Conservation (phyloP, 129 eudicot genomes). For the Flaveria sonorensis region DNA sequence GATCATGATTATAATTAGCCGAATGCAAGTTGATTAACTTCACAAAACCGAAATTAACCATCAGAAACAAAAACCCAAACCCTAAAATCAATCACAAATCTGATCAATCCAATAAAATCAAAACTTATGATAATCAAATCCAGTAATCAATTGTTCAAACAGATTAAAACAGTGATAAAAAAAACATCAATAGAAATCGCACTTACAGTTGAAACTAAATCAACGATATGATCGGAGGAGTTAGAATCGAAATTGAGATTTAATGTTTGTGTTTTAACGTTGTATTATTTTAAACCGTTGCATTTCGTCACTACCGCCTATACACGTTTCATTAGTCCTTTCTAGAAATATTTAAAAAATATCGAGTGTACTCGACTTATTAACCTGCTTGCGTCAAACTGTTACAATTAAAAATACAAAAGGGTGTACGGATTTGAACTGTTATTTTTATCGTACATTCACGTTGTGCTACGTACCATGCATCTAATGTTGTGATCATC, state of each 20-base stretch:
- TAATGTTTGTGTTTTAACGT: slow-evolving; percentile 12
- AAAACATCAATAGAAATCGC: slow-evolving; percentile 2
- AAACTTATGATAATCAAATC: slow-evolving; percentile 6
- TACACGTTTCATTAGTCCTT: background rate
- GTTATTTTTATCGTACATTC: too few species aligned
- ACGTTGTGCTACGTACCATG: too few species aligned
- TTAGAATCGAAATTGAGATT: slow-evolving; percentile 6
- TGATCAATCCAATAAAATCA: background rate
- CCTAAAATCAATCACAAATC: slow-evolving; percentile 11
- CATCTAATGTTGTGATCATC: too few species aligned
- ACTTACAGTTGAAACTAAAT: slow-evolving; percentile 31
- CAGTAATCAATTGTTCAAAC: background rate
- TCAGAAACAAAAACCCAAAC: background rate
- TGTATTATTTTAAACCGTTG: slow-evolving; percentile 7
- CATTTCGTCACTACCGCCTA: slow-evolving; percentile 1
- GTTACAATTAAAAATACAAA: too few species aligned
- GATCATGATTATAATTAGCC: background rate
- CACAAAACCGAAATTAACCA: slow-evolving; percentile 6
- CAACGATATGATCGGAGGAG: slow-evolving; percentile 9
- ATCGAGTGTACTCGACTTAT: too few species aligned
- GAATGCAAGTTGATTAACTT: slow-evolving; percentile 1
- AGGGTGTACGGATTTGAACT: too few species aligned
- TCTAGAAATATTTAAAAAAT: background rate
- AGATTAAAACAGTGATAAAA: background rate
- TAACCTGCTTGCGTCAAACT: too few species aligned